phyloP scores from a whole-genome alignment of 1,284 basidiomycete species.

The Trametes pubescens region DNA sequence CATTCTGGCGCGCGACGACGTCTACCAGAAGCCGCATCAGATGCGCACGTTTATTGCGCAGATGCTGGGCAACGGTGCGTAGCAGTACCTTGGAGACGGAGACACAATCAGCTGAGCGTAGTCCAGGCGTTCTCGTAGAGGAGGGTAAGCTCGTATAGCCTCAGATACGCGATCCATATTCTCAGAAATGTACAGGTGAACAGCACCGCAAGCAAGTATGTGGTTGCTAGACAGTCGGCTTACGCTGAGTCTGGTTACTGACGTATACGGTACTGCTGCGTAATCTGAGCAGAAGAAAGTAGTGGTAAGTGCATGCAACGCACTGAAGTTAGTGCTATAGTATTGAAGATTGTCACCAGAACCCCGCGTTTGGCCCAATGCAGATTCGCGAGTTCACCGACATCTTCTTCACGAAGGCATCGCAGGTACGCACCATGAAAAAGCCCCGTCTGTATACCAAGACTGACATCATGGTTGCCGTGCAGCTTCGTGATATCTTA shows the following conservation, averaged over 20 bases:
- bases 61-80: conserved; percentile 42
- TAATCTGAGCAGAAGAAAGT: no score
- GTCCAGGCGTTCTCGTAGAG: conserved; percentile 11
- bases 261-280: neutral
- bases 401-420: conserved; percentile 61
- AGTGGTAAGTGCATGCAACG: neutral
- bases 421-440: conserved; percentile 45
- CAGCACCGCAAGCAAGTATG: neutral
- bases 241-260: no score
- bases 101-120: no score
- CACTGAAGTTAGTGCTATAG: no score
- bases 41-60: conserved; percentile 32
- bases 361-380: conserved; percentile 64
- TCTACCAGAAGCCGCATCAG: conserved; percentile 44
- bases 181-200: neutral
- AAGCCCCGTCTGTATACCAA: neutral
- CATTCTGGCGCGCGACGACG: conserved; percentile 43
- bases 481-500: conserved; percentile 42
- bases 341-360: conserved; percentile 40
- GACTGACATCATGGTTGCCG: neutral
- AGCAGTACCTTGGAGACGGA: no score
- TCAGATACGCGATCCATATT: neutral
- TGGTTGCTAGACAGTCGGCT: no score
- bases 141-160: conserved; percentile 22
- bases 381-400: conserved; percentile 61